These are phyloP conservation scores for Spergularia azorica DNA, from an alignment of 179 eudicot species.

Conservation along the genomic window DNA sequence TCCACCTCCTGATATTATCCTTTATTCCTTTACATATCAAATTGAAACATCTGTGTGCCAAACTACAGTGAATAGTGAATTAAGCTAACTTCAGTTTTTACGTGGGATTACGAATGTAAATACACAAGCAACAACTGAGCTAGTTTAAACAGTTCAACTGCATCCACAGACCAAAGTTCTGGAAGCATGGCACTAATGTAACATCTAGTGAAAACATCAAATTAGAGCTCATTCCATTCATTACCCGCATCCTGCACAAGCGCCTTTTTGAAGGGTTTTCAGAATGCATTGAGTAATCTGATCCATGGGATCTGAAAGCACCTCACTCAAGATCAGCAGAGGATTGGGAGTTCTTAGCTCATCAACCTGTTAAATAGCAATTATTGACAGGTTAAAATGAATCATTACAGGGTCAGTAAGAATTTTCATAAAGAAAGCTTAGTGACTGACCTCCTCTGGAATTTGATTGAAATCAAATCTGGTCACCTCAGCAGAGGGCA, in stretches of 20 bases:
- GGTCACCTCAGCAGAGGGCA: slow-evolving; percentile 65
- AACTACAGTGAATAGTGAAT: not conserved
- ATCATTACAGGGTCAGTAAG: not conserved
- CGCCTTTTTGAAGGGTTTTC: slow-evolving; percentile 29
- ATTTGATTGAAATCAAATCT: slow-evolving; percentile 47
- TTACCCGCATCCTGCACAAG: slow-evolving; percentile 53
- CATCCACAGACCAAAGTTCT: not conserved
- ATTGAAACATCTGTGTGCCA: not conserved
- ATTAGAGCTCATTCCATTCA: not conserved
- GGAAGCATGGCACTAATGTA: not conserved
- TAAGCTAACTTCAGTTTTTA: not conserved
- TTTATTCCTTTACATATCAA: no score
- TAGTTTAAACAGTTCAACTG: not conserved
- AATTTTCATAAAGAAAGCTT: not conserved
- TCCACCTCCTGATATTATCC: no score
- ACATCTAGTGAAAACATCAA: not conserved
- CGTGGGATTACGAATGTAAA: not conserved
- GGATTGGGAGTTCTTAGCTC: slow-evolving; percentile 35
- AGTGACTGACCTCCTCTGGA: slow-evolving; percentile 29
- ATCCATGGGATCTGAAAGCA: slow-evolving; percentile 41
- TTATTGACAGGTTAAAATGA: not conserved
- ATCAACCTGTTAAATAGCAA: slow-evolving; percentile 45
- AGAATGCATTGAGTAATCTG: slow-evolving; percentile 46
- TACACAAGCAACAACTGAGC: not conserved
- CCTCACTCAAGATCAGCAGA: slow-evolving; percentile 60